Base-by-base conservation (phyloP, 2,329 filamentous ascomycete genomes). In the Pseudogymnoascus sp. region DNA sequence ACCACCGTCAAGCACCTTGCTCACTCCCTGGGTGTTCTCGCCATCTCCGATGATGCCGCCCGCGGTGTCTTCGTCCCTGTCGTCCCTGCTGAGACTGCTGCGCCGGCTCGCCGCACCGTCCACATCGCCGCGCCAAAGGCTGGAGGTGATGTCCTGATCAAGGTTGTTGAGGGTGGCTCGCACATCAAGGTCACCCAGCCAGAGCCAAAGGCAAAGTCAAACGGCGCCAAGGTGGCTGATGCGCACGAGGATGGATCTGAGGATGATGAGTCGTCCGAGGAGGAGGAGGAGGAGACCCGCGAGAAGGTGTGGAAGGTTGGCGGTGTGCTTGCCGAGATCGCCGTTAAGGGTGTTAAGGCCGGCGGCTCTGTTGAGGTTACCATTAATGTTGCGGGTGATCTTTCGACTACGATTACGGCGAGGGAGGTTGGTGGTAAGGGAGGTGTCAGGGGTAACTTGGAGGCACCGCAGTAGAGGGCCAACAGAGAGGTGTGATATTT, bases 121-220 rank as follows among this genome's bases (percentile, higher is more conserved):
- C 88, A 92, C 72, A 87, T 97, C 71, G 75, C 83, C 44, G 88
- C 86, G 5, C 88, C 91, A 65, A 87, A 89, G 75, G 85, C 87
- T 53, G 93, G 92, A 66, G 95, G 95, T 62, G 89, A 96, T 72
- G 89, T 97, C 3, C 81, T 97, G 11, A 79, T 99, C 75, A 91
- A 90, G 78, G 83, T 99, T 62, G 90, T 88, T 68, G 95, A 99
- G 80, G 95, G 91, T 69, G 84, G 84, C 70, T 88, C 91, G 44
- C 89, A 96, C 76, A 97, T 97, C 82, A 96, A 96, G 78, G 87
- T 96, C 71, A 93, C 90, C 67, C 91, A 95, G 80, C 87, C 90
- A 37, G 90, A 93, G 78, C 85, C 88, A 66, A 91, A 91, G 82
- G 69, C 85, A 65, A 90, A 91, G 77, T 75, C 80, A 23, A 80